phyloP scores from a whole-genome alignment of 2,329 filamentous ascomycete species.

The Coniochaeta sp. region DNA sequence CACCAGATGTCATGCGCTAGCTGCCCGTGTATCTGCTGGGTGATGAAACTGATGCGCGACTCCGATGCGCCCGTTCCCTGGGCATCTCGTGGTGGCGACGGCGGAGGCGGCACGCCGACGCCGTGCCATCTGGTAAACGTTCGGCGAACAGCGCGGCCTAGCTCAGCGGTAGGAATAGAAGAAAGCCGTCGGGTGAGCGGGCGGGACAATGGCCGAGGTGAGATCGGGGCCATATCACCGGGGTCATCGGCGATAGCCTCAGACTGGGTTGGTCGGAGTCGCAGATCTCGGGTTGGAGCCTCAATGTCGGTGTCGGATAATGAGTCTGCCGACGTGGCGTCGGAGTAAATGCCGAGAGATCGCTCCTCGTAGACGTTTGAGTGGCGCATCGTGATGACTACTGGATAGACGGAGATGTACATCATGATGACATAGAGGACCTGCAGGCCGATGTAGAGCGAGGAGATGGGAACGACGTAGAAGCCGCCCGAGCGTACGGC shows the following conservation, averaged over 20 bases:
- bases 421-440: conserved; percentile 57
- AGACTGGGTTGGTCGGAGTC: not conserved
- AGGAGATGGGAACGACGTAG: conserved; percentile 54
- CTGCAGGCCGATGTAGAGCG: conserved; percentile 48
- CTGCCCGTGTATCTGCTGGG: conserved; percentile 50
- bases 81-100: not conserved
- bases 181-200: conserved; percentile 4
- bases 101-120: conserved; percentile 26
- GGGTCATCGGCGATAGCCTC: not conserved
- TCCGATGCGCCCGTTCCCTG: conserved; percentile 12
- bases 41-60: conserved; percentile 41
- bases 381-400: conserved; percentile 57
- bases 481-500: conserved; percentile 60
- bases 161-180: conserved; percentile 15
- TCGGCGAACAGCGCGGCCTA: conserved; percentile 27
- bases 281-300: not conserved
- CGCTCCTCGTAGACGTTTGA: conserved; percentile 68
- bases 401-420: conserved; percentile 58
- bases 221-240: not conserved
- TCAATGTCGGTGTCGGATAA: conserved; percentile 18
- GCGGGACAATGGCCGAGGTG: not conserved
- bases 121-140: conserved; percentile 33
- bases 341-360: conserved; percentile 51
- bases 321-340: conserved; percentile 14
- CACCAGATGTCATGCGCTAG: conserved; percentile 60